Base-by-base conservation (phyloP, 768 basidiomycete species). In the Lepiota venenata region DNA sequence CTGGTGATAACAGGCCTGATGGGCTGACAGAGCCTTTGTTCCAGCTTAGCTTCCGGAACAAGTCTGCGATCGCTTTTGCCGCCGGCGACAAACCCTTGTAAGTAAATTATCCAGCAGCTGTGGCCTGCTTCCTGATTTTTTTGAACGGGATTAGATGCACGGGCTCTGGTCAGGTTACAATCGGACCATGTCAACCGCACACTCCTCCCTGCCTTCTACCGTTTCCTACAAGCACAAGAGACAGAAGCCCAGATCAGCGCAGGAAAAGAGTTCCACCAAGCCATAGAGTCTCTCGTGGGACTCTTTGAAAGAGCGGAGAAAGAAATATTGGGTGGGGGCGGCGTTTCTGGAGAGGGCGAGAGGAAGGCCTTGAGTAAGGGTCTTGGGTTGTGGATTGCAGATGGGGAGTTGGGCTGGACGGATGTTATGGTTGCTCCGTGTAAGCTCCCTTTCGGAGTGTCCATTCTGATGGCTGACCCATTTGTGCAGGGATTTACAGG, bases 351-450 rank as follows among this genome's bases (percentile, higher is more conserved):
- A 2, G 69, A 71, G 46, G 77, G 72, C 0, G 78, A 78, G 58
- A 57, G 59, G 36, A 63, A 58, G 44, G 75, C 74, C 7, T 57
- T 71, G 32, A 64, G 61, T 45, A 64, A 66, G n/a, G 73, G 74
- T 6, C 63, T 81, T 10, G 88, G 88, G 0, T 57, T 87, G 1
- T 88, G 85, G 85, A 67, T 74, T 10, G 75, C 78, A n/a, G 83
- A 56, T 10, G 64, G 64, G 20, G 77, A 79, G 25, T 67, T 89
- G 25, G 83, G 82, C 18, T 79, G 80, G 73, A 74, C 77, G 4
- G 88, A 90, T 60, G 75, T 85, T 44, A 81, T 88, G 76, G 85
- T 75, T 10, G 85, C 74, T 9, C 88, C 88, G 8, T 90, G 88
- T 90, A 56, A 59, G 79, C 71, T 29, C 52, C 4, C 38, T 56